Evolutionary conservation across 1,139 yeast genomes (phyloP).

Genomic region (Barnettozyma hawaiiensis): DNA sequence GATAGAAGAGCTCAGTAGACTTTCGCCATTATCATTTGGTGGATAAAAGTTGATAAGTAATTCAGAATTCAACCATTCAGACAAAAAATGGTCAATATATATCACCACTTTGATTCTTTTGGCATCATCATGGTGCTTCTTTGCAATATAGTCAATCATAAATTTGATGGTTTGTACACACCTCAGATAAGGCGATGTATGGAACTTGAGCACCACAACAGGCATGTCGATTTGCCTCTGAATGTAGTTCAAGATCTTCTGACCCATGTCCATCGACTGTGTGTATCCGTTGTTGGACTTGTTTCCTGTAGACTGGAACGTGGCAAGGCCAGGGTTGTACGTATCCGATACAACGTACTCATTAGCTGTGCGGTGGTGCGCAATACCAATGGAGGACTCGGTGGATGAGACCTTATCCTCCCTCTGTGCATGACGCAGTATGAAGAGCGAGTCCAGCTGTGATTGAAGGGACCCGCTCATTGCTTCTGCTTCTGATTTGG

Average conservation of each 20-base stretch:
- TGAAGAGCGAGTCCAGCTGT: constrained; percentile 22
- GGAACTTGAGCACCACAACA: constrained; percentile 19
- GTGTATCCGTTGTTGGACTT: constrained; percentile 25
- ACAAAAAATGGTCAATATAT: constrained; percentile 33
- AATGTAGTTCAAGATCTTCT: constrained; percentile 20
- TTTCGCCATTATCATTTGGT: constrained; percentile 37
- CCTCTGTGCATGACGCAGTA: constrained; percentile 26
- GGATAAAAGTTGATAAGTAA: constrained; percentile 33
- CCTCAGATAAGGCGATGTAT: constrained; percentile 25
- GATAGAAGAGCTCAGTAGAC: constrained; percentile 32
- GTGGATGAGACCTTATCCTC: constrained; percentile 25
- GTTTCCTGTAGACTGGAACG: constrained; percentile 22
- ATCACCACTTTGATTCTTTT: constrained; percentile 19
- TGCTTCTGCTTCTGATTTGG: background rate
- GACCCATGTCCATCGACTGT: constrained; percentile 23
- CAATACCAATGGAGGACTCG: constrained; percentile 22
- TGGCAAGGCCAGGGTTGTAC: constrained; percentile 22
- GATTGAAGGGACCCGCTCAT: background rate
- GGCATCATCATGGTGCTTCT: constrained; percentile 11
- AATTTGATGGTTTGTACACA: constrained; percentile 24
- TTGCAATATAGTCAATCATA: constrained; percentile 20
- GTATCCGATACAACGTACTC: constrained; percentile 15
- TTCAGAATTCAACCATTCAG: constrained; percentile 36
- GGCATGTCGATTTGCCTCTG: constrained; percentile 14
- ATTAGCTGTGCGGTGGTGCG: constrained; percentile 1